A percentile compares a stretch with the other conserved stretches of the same genome.
phyloP scores from a whole-genome alignment of 148 eudicot species.

The Vaccinium corymbosum region DNA sequence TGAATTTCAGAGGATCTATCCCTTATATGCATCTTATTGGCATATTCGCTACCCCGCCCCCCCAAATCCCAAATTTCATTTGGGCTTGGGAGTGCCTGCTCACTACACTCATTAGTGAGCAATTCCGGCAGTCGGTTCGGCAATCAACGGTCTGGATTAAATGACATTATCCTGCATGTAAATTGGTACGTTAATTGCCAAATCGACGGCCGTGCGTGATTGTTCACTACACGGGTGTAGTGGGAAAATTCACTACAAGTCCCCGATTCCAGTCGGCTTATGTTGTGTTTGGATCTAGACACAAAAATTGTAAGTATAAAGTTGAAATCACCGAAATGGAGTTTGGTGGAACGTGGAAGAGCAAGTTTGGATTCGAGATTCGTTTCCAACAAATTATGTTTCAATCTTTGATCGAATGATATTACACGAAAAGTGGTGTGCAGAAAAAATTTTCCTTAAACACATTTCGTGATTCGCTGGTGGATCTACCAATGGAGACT shows the following conservation, averaged over 20 bases:
- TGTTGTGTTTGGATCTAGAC: background rate
- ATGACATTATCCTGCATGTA: too few relatives aligned
- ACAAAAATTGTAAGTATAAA: background rate
- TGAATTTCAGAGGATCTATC: too few relatives aligned
- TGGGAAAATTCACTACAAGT: too few relatives aligned
- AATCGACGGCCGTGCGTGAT: too few relatives aligned
- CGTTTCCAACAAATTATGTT: background rate
- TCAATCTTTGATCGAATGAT: background rate
- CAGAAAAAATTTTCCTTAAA: background rate
- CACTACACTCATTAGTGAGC: too few relatives aligned
- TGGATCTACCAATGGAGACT: background rate
- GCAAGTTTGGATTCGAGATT: background rate
- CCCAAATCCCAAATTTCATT: too few relatives aligned
- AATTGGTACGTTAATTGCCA: too few relatives aligned
- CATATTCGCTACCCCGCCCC: background rate
- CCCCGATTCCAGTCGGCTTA: background rate
- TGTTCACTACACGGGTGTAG: too few relatives aligned
- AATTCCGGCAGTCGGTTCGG: too few relatives aligned
- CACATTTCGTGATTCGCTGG: background rate
- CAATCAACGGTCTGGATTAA: too few relatives aligned
- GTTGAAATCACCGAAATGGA: background rate
- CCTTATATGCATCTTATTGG: background rate
- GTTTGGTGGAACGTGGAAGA: background rate
- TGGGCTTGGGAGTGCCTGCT: too few relatives aligned
- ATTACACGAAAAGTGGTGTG: background rate